phyloP scores from a whole-genome alignment of 1,284 basidiomycete genomes.

The Rhodotorula sp. region DNA sequence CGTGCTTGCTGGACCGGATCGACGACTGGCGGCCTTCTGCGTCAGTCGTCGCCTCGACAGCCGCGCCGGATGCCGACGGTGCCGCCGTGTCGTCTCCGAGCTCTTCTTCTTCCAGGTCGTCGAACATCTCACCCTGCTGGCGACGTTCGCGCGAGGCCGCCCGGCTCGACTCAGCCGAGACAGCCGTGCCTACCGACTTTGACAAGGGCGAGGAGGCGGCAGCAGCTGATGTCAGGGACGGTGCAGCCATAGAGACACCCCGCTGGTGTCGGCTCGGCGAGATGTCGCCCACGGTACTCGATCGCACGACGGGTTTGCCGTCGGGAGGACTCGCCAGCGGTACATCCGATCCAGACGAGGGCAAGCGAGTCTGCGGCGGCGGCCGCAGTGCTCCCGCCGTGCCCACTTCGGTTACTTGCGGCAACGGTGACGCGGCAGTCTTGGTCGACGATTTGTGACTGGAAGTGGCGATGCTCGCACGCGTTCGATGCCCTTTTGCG shows the following conservation, averaged over 20 bases:
- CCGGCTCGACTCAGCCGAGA: slow-evolving; percentile 1
- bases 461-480: slow-evolving; percentile 61
- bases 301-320: slow-evolving; percentile 35
- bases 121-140: slow-evolving; percentile 49
- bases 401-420: slow-evolving; percentile 41
- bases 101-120: slow-evolving; percentile 35
- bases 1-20: slow-evolving; percentile 2
- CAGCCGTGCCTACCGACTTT: not conserved
- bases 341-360: slow-evolving; percentile 33
- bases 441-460: slow-evolving; percentile 53
- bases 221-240: not conserved
- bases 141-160: slow-evolving; percentile 45
- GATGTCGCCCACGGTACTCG: slow-evolving; percentile 42
- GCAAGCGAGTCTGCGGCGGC: slow-evolving; percentile 3
- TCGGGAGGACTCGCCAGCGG: slow-evolving; percentile 36
- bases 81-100: not conserved
- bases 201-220: not conserved
- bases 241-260: slow-evolving; percentile 35
- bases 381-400: slow-evolving; percentile 1
- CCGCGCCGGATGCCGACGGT: not conserved
- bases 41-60: not conserved
- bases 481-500: slow-evolving; percentile 39
- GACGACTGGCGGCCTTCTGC: slow-evolving; percentile 37
- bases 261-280: slow-evolving; percentile 36
- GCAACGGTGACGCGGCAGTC: slow-evolving; percentile 39